phyloP scores from a whole-genome alignment of 352 stramenopile species.

The Achlya hypogyna region DNA sequence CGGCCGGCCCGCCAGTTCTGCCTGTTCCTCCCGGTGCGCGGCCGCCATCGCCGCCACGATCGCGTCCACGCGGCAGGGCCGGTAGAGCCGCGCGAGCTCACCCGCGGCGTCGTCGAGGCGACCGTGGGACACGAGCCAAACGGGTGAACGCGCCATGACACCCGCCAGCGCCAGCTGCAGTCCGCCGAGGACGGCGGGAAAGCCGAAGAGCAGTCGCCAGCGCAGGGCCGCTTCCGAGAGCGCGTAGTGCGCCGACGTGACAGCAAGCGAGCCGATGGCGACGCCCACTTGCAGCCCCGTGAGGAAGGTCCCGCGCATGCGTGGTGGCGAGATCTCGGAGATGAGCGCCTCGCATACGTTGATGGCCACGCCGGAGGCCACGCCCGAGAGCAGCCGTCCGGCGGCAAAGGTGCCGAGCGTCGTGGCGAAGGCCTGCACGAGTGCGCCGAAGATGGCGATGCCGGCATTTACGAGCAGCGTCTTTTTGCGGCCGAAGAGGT shows the following conservation, averaged over 20 bases:
- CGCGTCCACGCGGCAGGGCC: conserved; percentile 21
- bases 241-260: conserved; percentile 33
- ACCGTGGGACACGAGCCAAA: conserved; percentile 34
- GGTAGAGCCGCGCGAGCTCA: conserved; percentile 25
- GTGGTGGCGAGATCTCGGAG: conserved; percentile 28
- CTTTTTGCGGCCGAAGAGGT: conserved; percentile 39
- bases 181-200: conserved; percentile 38
- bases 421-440: conserved; percentile 21
- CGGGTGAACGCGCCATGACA: conserved; percentile 30
- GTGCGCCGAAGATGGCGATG: conserved; percentile 18
- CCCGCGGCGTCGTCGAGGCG: conserved; percentile 22
- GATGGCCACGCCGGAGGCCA: conserved; percentile 22
- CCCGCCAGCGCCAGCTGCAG: conserved; percentile 32
- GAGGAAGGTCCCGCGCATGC: conserved; percentile 23
- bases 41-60: conserved; percentile 24
- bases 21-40: neutral
- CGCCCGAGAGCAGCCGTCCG: conserved; percentile 24
- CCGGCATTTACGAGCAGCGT: conserved; percentile 23
- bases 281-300: conserved; percentile 40
- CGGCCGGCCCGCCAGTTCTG: neutral
- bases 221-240: conserved; percentile 35
- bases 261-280: conserved; percentile 34
- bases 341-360: conserved; percentile 32
- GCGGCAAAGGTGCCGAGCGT: conserved; percentile 23
- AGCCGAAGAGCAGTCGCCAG: conserved; percentile 43